Conservation (phyloP, 2,329 filamentous ascomycete genomes). For the Fusarium camptoceras region DNA sequence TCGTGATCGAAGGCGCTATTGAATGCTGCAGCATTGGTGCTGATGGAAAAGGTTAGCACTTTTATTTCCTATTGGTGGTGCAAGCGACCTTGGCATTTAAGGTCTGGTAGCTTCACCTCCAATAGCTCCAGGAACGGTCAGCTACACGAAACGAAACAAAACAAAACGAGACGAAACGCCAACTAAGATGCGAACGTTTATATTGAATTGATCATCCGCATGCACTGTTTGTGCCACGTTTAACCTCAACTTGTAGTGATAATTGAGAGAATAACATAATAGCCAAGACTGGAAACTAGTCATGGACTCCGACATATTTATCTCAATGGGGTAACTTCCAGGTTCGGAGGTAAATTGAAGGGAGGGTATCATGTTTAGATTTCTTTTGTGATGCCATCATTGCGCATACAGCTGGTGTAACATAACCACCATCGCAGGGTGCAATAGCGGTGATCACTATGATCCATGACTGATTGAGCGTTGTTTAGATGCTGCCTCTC, state of each 20-base stretch:
- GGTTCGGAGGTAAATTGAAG: conserved; percentile 2
- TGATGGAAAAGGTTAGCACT: conserved; percentile 10
- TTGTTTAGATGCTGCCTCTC: conserved; percentile 15
- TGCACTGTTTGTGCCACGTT: not conserved
- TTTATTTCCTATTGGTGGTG: conserved; percentile 26
- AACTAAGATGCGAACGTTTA: not conserved
- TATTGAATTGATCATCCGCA: not conserved
- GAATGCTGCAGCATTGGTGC: conserved; percentile 4
- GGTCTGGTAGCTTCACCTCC: conserved; percentile 16
- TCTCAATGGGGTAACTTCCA: conserved; percentile 11
- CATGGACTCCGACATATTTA: not conserved
- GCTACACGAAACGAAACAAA: conserved; percentile 38
- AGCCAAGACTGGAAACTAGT: not conserved
- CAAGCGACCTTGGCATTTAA: conserved; percentile 38
- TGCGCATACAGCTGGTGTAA: conserved; percentile 20
- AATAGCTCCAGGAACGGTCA: conserved; percentile 16
- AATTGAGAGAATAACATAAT: not conserved
- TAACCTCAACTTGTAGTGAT: no score
- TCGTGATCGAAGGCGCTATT: conserved; percentile 2
- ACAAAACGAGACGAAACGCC: conserved; percentile 30
- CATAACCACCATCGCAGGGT: conserved; percentile 3
- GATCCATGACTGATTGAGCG: not conserved
- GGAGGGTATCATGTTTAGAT: not conserved
- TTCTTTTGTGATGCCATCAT: conserved; percentile 29
- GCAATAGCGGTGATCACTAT: not conserved